phyloP scores from a whole-genome alignment of 176 grass and related monocot species.

The Triticum timopheevii region DNA sequence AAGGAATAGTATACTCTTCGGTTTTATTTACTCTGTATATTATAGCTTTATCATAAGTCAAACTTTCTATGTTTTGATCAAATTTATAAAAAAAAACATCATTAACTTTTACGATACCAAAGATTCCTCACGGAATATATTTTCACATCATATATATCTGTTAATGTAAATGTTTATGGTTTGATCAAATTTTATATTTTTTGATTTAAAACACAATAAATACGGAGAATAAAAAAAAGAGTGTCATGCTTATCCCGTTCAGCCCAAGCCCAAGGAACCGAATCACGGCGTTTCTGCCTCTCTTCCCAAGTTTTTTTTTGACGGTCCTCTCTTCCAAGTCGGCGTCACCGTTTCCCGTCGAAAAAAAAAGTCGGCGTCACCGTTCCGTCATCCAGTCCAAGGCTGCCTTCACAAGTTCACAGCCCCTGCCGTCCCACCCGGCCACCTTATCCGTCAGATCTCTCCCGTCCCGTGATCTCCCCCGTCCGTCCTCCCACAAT shows the following conservation, averaged over 20 bases:
- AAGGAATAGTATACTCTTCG: too few species aligned
- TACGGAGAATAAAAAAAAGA: neutral
- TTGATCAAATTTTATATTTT: too few species aligned
- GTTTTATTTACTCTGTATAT: too few species aligned
- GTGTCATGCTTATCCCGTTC: neutral
- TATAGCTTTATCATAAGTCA: too few species aligned
- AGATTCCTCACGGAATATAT: too few species aligned
- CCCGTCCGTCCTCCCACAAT: conserved; percentile 1
- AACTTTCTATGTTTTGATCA: too few species aligned
- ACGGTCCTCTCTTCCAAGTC: neutral
- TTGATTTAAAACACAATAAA: too few species aligned
- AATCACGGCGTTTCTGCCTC: neutral
- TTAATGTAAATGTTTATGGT: too few species aligned
- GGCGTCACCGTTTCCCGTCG: too few species aligned
- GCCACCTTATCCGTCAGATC: neutral
- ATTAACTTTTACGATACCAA: too few species aligned
- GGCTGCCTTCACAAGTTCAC: neutral
- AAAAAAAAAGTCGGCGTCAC: neutral
- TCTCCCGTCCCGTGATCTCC: neutral
- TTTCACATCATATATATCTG: too few species aligned
- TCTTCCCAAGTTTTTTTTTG: neutral
- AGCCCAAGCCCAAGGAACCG: neutral
- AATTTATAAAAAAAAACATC: too few species aligned
- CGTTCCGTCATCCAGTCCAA: neutral
- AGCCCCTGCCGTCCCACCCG: neutral